Percentiles rank a stretch among this genome's conserved stretches.
Evolutionary conservation across 495 filamentous ascomycete genomes (phyloP).

Genomic region (Penicillium chermesinum): DNA sequence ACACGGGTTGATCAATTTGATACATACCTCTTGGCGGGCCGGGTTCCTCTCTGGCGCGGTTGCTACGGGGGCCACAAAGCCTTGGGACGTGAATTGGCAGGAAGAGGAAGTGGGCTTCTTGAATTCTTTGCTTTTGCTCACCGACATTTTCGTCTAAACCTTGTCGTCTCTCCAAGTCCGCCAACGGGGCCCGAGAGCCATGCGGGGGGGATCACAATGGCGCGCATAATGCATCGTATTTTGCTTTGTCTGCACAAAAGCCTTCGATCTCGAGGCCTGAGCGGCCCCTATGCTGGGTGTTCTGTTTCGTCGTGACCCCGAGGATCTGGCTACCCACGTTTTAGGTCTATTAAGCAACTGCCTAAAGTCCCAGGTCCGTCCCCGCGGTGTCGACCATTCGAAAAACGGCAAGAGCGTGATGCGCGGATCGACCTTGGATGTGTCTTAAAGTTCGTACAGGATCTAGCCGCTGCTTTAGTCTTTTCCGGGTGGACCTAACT

Average conservation of each 20-base stretch:
- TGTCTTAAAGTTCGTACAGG: neutral
- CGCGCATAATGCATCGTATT: constrained; percentile 20
- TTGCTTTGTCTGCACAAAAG: constrained; percentile 22
- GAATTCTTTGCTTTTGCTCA: constrained; percentile 2
- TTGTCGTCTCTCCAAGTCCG: no score
- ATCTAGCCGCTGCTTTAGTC: neutral
- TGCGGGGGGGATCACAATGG: constrained; percentile 12
- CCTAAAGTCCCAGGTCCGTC: neutral
- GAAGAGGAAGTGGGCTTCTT: no score
- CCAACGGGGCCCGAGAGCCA: no score
- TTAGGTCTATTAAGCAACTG: neutral
- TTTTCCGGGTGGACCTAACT: neutral
- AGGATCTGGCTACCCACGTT: constrained; percentile 12
- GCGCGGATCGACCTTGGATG: neutral
- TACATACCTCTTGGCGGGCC: constrained; percentile 21
- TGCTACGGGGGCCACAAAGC: no score
- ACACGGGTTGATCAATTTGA: constrained; percentile 25
- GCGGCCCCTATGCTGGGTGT: neutral
- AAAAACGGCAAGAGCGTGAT: neutral
- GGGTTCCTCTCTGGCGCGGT: no score
- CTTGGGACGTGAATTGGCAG: no score
- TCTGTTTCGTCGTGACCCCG: neutral
- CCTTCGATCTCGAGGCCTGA: neutral
- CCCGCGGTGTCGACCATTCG: neutral
- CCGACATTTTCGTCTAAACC: constrained; percentile 2